Conservation (phyloP, 495 filamentous ascomycete species). For the Penicillium cataractarum region DNA sequence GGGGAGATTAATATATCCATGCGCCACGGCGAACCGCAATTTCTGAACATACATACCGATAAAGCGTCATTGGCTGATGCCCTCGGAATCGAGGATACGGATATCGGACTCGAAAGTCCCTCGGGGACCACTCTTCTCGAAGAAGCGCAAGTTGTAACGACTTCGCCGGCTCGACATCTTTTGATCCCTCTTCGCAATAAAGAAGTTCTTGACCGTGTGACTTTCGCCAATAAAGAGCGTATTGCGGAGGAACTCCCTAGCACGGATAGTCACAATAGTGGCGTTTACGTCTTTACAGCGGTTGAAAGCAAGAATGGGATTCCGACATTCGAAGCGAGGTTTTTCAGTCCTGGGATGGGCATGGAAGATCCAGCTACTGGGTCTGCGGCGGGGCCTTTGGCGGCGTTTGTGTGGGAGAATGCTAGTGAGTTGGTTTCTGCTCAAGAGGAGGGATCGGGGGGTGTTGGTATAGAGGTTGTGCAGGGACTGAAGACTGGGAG, state of each 20-base stretch:
- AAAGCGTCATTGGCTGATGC: neutral
- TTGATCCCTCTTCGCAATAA: neutral
- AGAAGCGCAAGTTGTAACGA: neutral
- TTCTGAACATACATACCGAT: neutral
- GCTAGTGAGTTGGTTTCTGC: neutral
- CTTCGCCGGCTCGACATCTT: neutral
- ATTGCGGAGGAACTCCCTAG: neutral
- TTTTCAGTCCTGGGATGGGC: neutral
- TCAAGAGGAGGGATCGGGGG: neutral
- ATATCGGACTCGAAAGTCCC: neutral
- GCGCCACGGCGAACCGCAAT: neutral
- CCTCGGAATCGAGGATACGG: neutral
- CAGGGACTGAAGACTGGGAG: neutral
- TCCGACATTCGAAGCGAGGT: neutral
- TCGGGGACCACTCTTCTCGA: neutral
- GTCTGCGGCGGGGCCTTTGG: neutral
- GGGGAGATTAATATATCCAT: neutral
- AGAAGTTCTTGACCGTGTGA: neutral
- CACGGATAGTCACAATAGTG: neutral
- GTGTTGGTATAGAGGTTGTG: neutral
- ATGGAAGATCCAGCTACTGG: neutral
- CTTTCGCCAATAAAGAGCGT: neutral
- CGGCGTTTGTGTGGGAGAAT: neutral
- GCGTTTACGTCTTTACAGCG: neutral
- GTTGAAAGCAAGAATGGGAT: neutral